Evolutionary conservation across 2,329 filamentous ascomycete species (phyloP).

Genomic region (Trichoderma afroharzianum): DNA sequence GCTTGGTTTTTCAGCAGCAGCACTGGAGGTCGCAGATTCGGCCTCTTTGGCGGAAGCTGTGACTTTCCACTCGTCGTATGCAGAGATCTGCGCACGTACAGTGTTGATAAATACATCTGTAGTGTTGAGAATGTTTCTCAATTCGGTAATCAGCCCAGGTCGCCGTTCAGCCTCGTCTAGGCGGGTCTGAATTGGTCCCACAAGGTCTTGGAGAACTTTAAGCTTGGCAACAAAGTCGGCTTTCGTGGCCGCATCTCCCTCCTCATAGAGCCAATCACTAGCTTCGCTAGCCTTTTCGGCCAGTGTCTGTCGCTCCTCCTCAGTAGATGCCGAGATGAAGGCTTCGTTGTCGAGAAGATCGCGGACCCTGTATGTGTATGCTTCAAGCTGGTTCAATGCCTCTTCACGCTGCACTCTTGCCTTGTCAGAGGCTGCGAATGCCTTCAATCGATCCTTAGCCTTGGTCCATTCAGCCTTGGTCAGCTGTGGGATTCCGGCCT

Average conservation of each 20-base stretch:
- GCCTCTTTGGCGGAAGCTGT: slow-evolving; percentile 45
- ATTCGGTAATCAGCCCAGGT: slow-evolving; percentile 62
- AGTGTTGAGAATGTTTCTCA: slow-evolving; percentile 69
- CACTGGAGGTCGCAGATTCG: slow-evolving; percentile 40
- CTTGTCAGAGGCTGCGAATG: slow-evolving; percentile 83
- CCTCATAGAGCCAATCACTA: slow-evolving; percentile 89
- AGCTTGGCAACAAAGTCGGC: slow-evolving; percentile 73
- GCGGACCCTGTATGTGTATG: slow-evolving; percentile 82
- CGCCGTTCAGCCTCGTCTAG: slow-evolving; percentile 68
- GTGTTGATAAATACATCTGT: slow-evolving; percentile 66
- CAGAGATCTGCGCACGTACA: slow-evolving; percentile 66
- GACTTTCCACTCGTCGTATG: slow-evolving; percentile 61
- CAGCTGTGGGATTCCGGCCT: slow-evolving; percentile 48
- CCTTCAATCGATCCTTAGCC: slow-evolving; percentile 67
- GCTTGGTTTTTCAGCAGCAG: slow-evolving; percentile 46
- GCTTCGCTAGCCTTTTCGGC: slow-evolving; percentile 63
- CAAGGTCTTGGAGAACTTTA: slow-evolving; percentile 72
- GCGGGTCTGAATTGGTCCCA: slow-evolving; percentile 71
- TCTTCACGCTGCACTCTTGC: slow-evolving; percentile 76
- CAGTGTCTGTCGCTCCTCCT: slow-evolving; percentile 62
- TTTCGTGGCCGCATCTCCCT: slow-evolving; percentile 71
- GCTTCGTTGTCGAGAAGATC: slow-evolving; percentile 75
- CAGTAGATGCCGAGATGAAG: slow-evolving; percentile 70
- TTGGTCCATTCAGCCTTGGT: slow-evolving; percentile 47
- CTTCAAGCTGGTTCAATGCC: slow-evolving; percentile 87